These are phyloP conservation scores for Aspergillus funiculosus DNA, from an alignment of 495 filamentous ascomycete genomes.

Conservation along the genomic window DNA sequence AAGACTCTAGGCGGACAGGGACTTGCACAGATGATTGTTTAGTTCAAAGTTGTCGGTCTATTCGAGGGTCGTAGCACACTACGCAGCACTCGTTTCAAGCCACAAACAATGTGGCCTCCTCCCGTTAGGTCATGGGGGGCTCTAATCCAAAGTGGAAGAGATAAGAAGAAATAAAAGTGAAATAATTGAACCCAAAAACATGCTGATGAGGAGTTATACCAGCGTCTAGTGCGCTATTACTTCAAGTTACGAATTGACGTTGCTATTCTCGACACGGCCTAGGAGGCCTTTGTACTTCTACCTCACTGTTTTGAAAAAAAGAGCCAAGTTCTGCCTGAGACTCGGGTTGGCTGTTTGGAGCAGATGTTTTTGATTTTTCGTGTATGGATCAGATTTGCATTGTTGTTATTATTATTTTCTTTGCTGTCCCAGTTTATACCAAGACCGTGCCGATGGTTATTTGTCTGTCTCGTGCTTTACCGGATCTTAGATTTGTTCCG, in stretches of 20 bases:
- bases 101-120: background rate
- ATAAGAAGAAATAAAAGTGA: background rate
- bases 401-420: conserved; percentile 8
- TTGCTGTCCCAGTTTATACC: conserved; percentile 8
- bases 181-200: background rate
- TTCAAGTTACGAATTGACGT: conserved; percentile 24
- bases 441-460: background rate
- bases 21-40: conserved; percentile 98
- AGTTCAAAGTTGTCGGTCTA: background rate
- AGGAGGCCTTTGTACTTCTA: conserved; percentile 23
- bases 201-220: conserved; percentile 11
- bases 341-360: conserved; percentile 9
- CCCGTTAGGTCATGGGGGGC: no score
- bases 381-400: conserved; percentile 9
- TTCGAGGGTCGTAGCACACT: no score
- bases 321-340: conserved; percentile 5
- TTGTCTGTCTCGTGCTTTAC: conserved; percentile 2
- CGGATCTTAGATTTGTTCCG: conserved; percentile 8
- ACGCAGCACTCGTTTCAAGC: no score
- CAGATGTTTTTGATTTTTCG: background rate
- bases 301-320: conserved; percentile 10
- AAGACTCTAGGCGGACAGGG: conserved; percentile 95
- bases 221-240: conserved; percentile 17
- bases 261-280: conserved; percentile 15
- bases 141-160: background rate